phyloP scores from a whole-genome alignment of 2,329 filamentous ascomycete species.

The Biscogniauxia sp. region DNA sequence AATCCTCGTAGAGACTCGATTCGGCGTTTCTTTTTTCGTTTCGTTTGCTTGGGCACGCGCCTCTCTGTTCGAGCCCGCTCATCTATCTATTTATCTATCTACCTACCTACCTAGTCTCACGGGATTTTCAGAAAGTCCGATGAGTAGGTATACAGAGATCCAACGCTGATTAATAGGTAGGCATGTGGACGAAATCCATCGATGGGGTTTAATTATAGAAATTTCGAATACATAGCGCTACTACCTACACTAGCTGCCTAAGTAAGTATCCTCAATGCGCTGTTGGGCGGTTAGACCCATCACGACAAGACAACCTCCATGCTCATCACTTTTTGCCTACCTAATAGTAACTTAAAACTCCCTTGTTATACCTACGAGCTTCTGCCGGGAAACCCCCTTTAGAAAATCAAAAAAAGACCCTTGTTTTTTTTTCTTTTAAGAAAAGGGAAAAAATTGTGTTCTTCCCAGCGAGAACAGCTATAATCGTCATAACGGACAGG shows the following conservation, averaged over 20 bases:
- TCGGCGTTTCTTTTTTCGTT: too few species aligned
- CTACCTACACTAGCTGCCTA: too few species aligned
- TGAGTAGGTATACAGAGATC: background rate
- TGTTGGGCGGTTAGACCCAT: background rate
- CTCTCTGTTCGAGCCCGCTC: background rate
- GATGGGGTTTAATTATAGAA: background rate
- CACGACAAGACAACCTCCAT: background rate
- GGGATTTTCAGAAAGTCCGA: background rate
- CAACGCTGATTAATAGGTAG: background rate
- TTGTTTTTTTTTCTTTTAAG: too few species aligned
- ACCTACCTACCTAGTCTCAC: background rate
- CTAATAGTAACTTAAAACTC: background rate
- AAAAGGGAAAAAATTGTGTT: too few species aligned
- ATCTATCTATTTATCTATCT: too few species aligned
- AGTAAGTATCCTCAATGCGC: background rate
- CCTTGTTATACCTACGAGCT: background rate
- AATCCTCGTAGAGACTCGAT: background rate
- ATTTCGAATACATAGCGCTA: background rate
- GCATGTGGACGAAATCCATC: background rate
- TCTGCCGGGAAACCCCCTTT: too few species aligned
- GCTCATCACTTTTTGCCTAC: background rate
- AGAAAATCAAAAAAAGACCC: too few species aligned
- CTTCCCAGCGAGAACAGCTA: background rate
- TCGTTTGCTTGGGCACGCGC: background rate
- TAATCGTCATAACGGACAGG: background rate